Evolutionary conservation across 768 basidiomycete species (phyloP).

Genomic region (Pleurotus djamor): DNA sequence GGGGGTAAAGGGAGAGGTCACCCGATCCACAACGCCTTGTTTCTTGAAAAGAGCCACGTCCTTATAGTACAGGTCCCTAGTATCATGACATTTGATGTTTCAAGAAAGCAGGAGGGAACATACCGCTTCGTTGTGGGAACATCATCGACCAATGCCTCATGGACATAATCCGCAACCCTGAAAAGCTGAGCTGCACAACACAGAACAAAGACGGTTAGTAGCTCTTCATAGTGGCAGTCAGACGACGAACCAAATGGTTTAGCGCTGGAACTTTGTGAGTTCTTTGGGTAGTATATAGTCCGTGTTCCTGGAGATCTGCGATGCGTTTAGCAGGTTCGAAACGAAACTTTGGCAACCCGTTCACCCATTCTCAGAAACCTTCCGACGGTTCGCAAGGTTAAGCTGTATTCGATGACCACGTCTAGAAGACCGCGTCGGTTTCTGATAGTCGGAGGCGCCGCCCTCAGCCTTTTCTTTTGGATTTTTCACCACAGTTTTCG

Average conservation of each 20-base stretch:
- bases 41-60: conserved; percentile 76
- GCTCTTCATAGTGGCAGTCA: conserved; percentile 1
- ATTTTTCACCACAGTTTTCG: conserved; percentile 7
- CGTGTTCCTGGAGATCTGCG: conserved; percentile 7
- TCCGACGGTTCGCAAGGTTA: conserved; percentile 11
- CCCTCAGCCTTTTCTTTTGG: not conserved
- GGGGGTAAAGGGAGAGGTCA: conserved; percentile 23
- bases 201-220: not conserved
- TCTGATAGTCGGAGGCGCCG: conserved; percentile 1
- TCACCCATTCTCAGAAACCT: conserved; percentile 8
- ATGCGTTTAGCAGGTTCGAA: not conserved
- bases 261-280: conserved; percentile 28
- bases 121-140: conserved; percentile 68
- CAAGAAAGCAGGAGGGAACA: not conserved
- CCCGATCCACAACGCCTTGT: conserved; percentile 79
- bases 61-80: conserved; percentile 86
- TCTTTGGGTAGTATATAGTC: conserved; percentile 19
- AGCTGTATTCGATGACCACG: conserved; percentile 8
- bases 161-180: conserved; percentile 62
- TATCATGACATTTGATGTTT: not conserved
- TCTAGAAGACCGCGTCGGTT: conserved; percentile 1
- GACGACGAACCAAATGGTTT: conserved; percentile 34
- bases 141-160: conserved; percentile 57
- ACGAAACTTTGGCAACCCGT: not conserved
- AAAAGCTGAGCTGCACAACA: conserved; percentile 60